Evolutionary conservation across 1,284 basidiomycete species (phyloP).

Genomic region (Puccinia novopanici): DNA sequence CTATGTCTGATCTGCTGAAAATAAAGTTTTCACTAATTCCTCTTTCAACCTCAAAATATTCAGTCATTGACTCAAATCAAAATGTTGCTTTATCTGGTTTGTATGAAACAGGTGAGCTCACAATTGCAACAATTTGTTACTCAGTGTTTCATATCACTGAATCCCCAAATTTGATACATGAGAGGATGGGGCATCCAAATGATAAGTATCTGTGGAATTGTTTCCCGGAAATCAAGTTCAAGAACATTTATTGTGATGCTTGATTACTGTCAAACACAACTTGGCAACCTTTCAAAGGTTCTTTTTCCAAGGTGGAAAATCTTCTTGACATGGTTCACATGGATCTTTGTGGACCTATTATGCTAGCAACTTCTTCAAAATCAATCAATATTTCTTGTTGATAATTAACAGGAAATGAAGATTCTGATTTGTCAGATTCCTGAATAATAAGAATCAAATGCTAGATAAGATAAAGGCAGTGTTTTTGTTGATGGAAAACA

Average conservation of each 20-base stretch:
- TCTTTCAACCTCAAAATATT: neutral
- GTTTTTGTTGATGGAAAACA: neutral
- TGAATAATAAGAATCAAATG: too few species aligned
- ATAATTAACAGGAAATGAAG: neutral
- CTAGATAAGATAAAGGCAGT: neutral
- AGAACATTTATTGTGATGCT: neutral
- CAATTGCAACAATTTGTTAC: neutral
- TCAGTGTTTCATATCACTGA: neutral
- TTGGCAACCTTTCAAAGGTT: neutral
- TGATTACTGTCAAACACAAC: neutral
- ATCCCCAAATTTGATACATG: too few species aligned
- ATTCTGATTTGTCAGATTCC: neutral
- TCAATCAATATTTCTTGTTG: neutral
- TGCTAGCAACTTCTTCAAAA: neutral
- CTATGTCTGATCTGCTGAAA: neutral
- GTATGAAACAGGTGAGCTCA: neutral
- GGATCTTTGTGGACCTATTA: constrained; percentile 32
- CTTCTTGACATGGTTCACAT: neutral
- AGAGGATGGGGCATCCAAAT: neutral
- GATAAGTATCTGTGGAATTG: neutral
- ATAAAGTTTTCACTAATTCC: neutral
- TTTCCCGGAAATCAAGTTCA: neutral
- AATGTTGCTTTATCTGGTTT: too few species aligned
- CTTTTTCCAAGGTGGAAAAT: neutral
- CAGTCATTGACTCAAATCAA: too few species aligned